Conservation (phyloP, 495 filamentous ascomycete species). For the Tuber aestivum region DNA sequence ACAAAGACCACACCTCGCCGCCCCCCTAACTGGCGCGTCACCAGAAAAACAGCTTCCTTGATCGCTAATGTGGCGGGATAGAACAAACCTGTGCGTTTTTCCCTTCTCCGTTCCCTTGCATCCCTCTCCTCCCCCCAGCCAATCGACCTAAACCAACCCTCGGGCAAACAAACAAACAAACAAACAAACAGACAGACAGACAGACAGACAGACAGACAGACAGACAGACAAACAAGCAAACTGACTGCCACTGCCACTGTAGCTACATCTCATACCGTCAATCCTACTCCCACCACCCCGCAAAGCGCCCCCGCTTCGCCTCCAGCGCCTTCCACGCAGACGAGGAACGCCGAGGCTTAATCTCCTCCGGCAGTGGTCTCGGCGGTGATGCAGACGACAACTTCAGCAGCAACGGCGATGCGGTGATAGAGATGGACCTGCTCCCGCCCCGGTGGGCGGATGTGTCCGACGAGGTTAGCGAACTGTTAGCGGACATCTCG, state of each 20-base stretch:
- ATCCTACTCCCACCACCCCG: slow-evolving; percentile 90
- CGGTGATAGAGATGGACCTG: slow-evolving; percentile 96
- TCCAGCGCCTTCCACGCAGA: slow-evolving; percentile 56
- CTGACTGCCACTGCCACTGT: slow-evolving; percentile 16
- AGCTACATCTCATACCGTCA: slow-evolving; percentile 99
- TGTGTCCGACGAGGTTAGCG: slow-evolving; percentile 85
- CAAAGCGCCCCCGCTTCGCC: slow-evolving; percentile 70
- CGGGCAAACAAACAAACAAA: no score
- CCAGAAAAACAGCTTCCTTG: neutral
- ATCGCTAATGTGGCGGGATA: slow-evolving; percentile 80
- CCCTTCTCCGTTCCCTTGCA: neutral
- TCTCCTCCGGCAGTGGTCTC: slow-evolving; percentile 54
- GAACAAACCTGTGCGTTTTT: slow-evolving; percentile 81
- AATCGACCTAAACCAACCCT: slow-evolving; percentile 14
- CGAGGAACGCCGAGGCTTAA: slow-evolving; percentile 77
- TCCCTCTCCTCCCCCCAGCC: slow-evolving; percentile 18
- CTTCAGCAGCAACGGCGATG: slow-evolving; percentile 57
- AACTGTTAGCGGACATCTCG: slow-evolving; percentile 72
- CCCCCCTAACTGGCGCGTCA: slow-evolving; percentile 18
- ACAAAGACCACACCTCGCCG: neutral
- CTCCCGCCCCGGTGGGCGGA: slow-evolving; percentile 94
- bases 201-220: no score
- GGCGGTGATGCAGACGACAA: slow-evolving; percentile 68
- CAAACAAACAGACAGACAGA: no score
- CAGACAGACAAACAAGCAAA: slow-evolving; percentile 20